Evolutionary conservation across 202 grass and related monocot species (phyloP), one percentile per base, ranked within the genome.

Genomic region (Zizania palustris): DNA sequence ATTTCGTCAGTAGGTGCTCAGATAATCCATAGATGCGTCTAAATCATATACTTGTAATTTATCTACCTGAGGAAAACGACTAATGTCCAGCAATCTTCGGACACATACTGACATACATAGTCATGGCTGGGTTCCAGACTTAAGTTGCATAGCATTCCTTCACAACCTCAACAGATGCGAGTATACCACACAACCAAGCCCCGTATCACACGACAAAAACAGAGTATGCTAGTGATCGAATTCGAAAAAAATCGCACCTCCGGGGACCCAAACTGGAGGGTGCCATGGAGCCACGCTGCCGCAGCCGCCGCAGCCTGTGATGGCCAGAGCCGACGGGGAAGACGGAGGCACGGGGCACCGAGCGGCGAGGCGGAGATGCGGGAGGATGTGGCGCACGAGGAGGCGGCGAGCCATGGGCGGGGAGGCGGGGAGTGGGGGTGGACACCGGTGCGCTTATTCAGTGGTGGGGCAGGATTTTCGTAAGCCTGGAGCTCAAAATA

Each of bases 341-440:
- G 65, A 36, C 19, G 18, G n/a, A 16, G 37, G 7, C 20, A 43
- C 39, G 8, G 59, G 58, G 50, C 22, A 60, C 6, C 65, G 58
- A 45, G 71, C 51, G 16, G 11, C 50, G 60, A 40, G 71, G 72
- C 77, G 77, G 50, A 88, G 71, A 42, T 44, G 71, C 42, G 49
- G 41, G 42, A 74, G n/a, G 38, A 88, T 4, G 72, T 81, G 77
- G 77, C 72, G 7, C 50, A 59, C 71, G 40, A 88, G 71, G 51
- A 88, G 50, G 72, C 71, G 53, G 72, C 77, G 72, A 42, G 86
- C 65, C 86, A 88, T 81, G 34, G 38, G 72, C n/a, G 37, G 7
- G n/a, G n/a, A n/a, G n/a, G n/a, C n/a, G n/a, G n/a, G n/a, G n/a
- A n/a, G n/a, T n/a, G n/a, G n/a, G n/a, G n/a, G n/a, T n/a, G n/a